A percentile compares a stretch with the other conserved stretches of the same genome.
phyloP scores from a whole-genome alignment of 1,139 yeast genomes.

The Kazachstania sp. region DNA sequence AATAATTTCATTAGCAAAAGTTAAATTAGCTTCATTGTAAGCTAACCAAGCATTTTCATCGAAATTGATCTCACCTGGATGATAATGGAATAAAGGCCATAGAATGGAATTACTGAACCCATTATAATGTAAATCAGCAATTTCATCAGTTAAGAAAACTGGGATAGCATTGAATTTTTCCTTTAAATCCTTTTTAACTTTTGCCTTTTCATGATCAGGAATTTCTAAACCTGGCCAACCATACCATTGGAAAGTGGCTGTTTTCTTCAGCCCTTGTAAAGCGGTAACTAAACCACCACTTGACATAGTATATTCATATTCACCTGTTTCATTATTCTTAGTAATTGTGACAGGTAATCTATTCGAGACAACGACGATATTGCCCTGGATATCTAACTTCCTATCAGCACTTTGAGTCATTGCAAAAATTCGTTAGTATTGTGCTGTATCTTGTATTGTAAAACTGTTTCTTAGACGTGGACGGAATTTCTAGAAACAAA shows the following conservation, averaged over 20 bases:
- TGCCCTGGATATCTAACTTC: slow-evolving; percentile 35
- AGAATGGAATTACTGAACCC: slow-evolving; percentile 87
- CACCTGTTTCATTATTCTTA: slow-evolving; percentile 47
- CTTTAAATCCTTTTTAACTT: slow-evolving; percentile 61
- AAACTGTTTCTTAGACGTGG: too few relatives aligned
- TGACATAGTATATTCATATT: slow-evolving; percentile 75
- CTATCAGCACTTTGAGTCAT: neutral
- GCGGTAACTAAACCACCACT: slow-evolving; percentile 98
- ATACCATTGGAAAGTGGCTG: slow-evolving; percentile 88
- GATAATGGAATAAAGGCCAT: slow-evolving; percentile 98
- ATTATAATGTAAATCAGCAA: slow-evolving; percentile 93
- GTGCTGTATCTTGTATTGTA: too few relatives aligned
- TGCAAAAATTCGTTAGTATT: too few relatives aligned
- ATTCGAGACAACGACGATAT: slow-evolving; percentile 87
- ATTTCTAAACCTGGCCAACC: slow-evolving; percentile 97
- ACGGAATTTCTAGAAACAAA: too few relatives aligned
- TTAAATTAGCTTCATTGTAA: slow-evolving; percentile 83
- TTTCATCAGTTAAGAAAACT: slow-evolving; percentile 72
- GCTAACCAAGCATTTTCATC: slow-evolving; percentile 99
- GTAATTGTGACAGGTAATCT: slow-evolving; percentile 89
- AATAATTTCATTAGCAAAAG: slow-evolving; percentile 71
- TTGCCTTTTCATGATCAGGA: slow-evolving; percentile 63
- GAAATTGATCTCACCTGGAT: slow-evolving; percentile 98
- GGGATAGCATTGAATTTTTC: slow-evolving; percentile 85
- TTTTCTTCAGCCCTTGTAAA: slow-evolving; percentile 77